Conservation (phyloP, 1,139 yeast genomes). For the Eremothecium gossypii region DNA sequence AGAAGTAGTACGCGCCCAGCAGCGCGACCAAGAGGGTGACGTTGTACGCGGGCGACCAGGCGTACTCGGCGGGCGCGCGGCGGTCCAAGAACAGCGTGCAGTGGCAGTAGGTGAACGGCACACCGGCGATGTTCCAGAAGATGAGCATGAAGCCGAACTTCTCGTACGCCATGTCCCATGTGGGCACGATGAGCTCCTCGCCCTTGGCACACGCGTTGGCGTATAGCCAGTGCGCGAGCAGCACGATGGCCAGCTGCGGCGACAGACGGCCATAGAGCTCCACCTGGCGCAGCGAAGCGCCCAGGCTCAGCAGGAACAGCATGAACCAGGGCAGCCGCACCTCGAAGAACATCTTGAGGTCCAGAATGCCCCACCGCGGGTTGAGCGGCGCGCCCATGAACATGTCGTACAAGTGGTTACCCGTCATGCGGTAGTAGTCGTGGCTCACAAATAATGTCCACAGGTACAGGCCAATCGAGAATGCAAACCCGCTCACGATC, state of each 20-base stretch:
- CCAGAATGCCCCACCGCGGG: slow-evolving; percentile 88
- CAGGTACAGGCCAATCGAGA: slow-evolving; percentile 54
- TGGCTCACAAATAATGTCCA: slow-evolving; percentile 58
- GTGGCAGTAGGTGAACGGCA: slow-evolving; percentile 95
- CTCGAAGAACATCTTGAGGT: slow-evolving; percentile 93
- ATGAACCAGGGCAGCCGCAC: slow-evolving; percentile 97
- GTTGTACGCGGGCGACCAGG: slow-evolving; percentile 57
- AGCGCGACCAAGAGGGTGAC: slow-evolving; percentile 46
- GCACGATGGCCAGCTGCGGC: slow-evolving; percentile 63
- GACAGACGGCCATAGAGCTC: slow-evolving; percentile 73
- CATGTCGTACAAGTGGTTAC: slow-evolving; percentile 79
- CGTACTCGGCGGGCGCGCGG: slow-evolving; percentile 77
- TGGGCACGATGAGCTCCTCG: slow-evolving; percentile 91
- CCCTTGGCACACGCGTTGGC: slow-evolving; percentile 98
- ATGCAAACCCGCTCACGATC: slow-evolving; percentile 61
- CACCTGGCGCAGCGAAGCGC: slow-evolving; percentile 67
- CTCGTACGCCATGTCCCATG: slow-evolving; percentile 99
- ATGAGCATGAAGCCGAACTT: slow-evolving; percentile 96
- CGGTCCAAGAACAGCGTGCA: slow-evolving; percentile 74
- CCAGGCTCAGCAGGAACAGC: slow-evolving; percentile 66
- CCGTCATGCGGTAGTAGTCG: slow-evolving; percentile 83
- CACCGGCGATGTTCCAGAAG: slow-evolving; percentile 99
- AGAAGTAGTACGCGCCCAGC: slow-evolving; percentile 73
- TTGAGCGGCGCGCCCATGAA: slow-evolving; percentile 97
- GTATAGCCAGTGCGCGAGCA: slow-evolving; percentile 85